Conservation (phyloP, 768 basidiomycete species). For the Hebeloma cylindrosporum region DNA sequence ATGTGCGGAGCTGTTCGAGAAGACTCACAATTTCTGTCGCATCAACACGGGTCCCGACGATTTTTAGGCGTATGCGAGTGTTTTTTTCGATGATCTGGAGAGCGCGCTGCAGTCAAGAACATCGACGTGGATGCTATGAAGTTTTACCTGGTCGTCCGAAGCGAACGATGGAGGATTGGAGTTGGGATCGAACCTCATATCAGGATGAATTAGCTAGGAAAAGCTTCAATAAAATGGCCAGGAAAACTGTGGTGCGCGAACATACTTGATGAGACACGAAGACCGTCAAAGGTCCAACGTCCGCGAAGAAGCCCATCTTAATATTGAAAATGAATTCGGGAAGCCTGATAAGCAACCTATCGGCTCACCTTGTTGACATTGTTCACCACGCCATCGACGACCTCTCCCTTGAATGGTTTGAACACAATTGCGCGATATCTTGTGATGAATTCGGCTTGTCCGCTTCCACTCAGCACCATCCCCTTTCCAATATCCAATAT, state of each 20-base stretch:
- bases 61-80: slow-evolving; percentile 88
- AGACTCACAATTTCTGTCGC: slow-evolving; percentile 91
- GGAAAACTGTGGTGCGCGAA: slow-evolving; percentile 5
- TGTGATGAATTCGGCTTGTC: slow-evolving; percentile 95
- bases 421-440: slow-evolving; percentile 96
- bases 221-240: slow-evolving; percentile 3
- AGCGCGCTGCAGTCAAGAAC: slow-evolving; percentile 1
- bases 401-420: slow-evolving; percentile 99
- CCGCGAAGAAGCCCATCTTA: slow-evolving; percentile 98
- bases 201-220: slow-evolving; percentile 85
- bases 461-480: slow-evolving; percentile 87
- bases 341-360: neutral
- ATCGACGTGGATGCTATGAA: neutral
- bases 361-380: slow-evolving; percentile 88
- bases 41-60: slow-evolving; percentile 97
- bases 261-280: slow-evolving; percentile 95
- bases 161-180: slow-evolving; percentile 97
- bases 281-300: slow-evolving; percentile 90
- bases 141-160: slow-evolving; percentile 77
- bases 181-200: slow-evolving; percentile 93
- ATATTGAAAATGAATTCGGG: neutral
- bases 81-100: slow-evolving; percentile 89
- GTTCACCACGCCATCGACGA: slow-evolving; percentile 93
- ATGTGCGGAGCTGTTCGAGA: neutral
- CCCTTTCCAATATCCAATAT: slow-evolving; percentile 92